Base-by-base conservation (phyloP, 192 early-diverging fungal genomes). In the Rhizophagus clarus region DNA sequence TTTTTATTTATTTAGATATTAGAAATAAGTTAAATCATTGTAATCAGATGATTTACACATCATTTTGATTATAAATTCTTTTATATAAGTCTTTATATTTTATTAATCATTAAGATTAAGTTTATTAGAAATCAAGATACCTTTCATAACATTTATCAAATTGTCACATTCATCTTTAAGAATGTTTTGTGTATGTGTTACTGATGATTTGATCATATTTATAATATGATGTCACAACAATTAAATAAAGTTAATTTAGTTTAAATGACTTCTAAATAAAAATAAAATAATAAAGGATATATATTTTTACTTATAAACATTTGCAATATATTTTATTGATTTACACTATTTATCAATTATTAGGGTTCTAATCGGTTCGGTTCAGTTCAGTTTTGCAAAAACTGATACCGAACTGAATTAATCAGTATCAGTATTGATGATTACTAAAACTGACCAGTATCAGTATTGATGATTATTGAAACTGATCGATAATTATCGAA, bases 341-440 rank as follows among this genome's bases (percentile, higher is more conserved):
- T 70, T n/a, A 70, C 37, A 42, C 68, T n/a, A 70, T 32, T 22
- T 42, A 70, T 70, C 8, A 70, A 70, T 70, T 12, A 5, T n/a
- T 22, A 15, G n/a, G n/a, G n/a, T n/a, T n/a, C n/a, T n/a, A n/a
- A n/a, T n/a, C n/a, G n/a, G n/a, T n/a, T n/a, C n/a, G n/a, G n/a
- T n/a, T n/a, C n/a, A n/a, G n/a, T n/a, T n/a, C n/a, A n/a, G n/a
- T n/a, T n/a, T n/a, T n/a, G n/a, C n/a, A n/a, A n/a, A n/a, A n/a
- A n/a, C n/a, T n/a, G n/a, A n/a, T n/a, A n/a, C n/a, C n/a, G n/a
- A n/a, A n/a, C n/a, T n/a, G n/a, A n/a, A n/a, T n/a, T n/a, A n/a
- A n/a, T n/a, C n/a, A n/a, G n/a, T n/a, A n/a, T n/a, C n/a, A n/a
- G n/a, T n/a, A n/a, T n/a, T n/a, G n/a, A n/a, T n/a, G n/a, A n/a